Conservation (phyloP, 1,284 basidiomycete genomes). For the Sanghuangporus baumii region DNA sequence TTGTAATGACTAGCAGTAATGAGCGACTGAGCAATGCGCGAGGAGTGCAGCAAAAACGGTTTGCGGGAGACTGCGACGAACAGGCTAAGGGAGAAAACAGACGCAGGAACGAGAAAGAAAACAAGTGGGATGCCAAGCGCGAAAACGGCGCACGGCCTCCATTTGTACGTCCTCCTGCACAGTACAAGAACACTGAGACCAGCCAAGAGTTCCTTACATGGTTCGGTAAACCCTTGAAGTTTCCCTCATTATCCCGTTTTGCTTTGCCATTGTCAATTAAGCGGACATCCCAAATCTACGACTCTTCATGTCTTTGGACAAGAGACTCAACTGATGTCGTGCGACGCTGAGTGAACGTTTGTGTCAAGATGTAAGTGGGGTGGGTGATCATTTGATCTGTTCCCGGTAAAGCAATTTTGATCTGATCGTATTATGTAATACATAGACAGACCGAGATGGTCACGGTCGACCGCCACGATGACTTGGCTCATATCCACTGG, state of each 20-base stretch:
- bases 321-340: not conserved
- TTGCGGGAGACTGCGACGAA: not conserved
- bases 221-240: not conserved
- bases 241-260: not conserved
- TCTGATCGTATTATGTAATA: not conserved
- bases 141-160: not conserved
- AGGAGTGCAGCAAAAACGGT: not conserved
- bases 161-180: not conserved
- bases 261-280: not conserved
- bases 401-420: not conserved
- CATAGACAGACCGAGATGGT: too few species aligned
- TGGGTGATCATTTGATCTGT: not conserved
- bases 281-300: not conserved
- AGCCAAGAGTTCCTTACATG: not conserved
- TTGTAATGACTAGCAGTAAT: slow-evolving; percentile 7
- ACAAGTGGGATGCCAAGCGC: not conserved
- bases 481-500: too few species aligned
- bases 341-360: not conserved
- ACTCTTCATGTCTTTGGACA: not conserved
- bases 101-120: not conserved
- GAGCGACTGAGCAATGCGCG: slow-evolving; percentile 9
- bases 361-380: not conserved
- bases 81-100: not conserved
- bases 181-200: not conserved
- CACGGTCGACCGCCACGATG: too few species aligned